Base-by-base conservation (phyloP, 805 yeast genomes). In the Kuraishia hungarica region DNA sequence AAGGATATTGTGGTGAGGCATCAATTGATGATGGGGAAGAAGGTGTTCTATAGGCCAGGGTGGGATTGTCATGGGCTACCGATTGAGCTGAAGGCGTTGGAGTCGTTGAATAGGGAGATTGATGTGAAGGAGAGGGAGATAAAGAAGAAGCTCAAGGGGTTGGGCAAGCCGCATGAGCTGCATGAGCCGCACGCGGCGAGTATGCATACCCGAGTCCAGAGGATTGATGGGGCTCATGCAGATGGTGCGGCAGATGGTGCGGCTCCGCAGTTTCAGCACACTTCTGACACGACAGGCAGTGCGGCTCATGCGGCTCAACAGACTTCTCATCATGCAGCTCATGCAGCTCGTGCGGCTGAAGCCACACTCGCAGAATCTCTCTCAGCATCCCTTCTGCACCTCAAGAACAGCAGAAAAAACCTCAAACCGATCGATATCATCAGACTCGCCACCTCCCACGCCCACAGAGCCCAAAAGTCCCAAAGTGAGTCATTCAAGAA, bases 31-130 rank as follows among this genome's bases (percentile, higher is more conserved):
- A 68, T 75, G 46, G 88, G 90, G 17, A 77, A 82, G 57, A 76
- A 77, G 52, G 82, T 94, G 2, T 75, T 78, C 53, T 94, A 89
- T 64, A 77, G 78, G 48, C 97, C 98, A 0, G 99, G 99, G 0
- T 94, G 99, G 98, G 99, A 94, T 67, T 94, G 99, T 65, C 99
- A 94, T 72, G 99, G 99, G 0, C 73, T 94, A 46, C 99, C 99
- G 1, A 94, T 94, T 59, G 99, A 94, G 68, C 75, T 89, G 66
- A 92, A 91, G 62, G 96, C 96, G 0, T 68, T 89, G 22, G 67
- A 79, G 68, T 61, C 78, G 71, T 57, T 69, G 69, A 51, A 73
- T 60, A 63, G 68, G 63, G 58, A 61, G 55, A 54, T 65, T 51
- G 64, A 59, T 13, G 61, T 62, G 52, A 54, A 59, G 51, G 67